Evolutionary conservation across 2,329 filamentous ascomycete species (phyloP).

Genomic region (Arthrobotrys conoides): DNA sequence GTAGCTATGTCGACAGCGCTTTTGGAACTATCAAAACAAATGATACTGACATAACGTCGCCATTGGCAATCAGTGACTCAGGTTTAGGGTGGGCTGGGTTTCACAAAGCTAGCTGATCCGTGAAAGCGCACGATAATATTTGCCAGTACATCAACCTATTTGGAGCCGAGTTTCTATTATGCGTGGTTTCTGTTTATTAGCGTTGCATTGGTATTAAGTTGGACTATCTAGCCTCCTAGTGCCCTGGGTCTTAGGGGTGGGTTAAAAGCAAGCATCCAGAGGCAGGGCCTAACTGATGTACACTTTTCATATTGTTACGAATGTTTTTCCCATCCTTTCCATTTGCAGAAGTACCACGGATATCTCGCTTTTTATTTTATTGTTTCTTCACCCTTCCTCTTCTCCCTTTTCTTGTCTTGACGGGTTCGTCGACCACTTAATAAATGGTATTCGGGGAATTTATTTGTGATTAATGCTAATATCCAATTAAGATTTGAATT

Average conservation of each 20-base stretch:
- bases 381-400: too few species aligned
- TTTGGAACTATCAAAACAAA: slow-evolving; percentile 51
- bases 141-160: neutral
- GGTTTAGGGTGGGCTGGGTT: slow-evolving; percentile 56
- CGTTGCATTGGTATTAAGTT: neutral
- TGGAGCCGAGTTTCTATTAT: neutral
- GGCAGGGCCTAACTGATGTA: neutral
- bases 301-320: too few species aligned
- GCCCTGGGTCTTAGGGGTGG: neutral
- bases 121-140: neutral
- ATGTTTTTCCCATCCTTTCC: neutral
- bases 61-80: slow-evolving; percentile 52
- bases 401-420: too few species aligned
- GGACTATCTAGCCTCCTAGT: neutral
- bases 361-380: neutral
- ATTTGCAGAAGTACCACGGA: neutral
- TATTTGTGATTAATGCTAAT: neutral
- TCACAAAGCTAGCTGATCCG: slow-evolving; percentile 21
- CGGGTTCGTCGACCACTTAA: neutral
- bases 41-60: slow-evolving; percentile 58
- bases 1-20: slow-evolving; percentile 53
- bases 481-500: neutral
- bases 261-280: neutral
- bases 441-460: neutral
- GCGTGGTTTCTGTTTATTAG: neutral